Evolutionary conservation across 352 stramenopile genomes (phyloP), one percentile per base, ranked within the genome.

Genomic region (Phytophthora cryptogea): DNA sequence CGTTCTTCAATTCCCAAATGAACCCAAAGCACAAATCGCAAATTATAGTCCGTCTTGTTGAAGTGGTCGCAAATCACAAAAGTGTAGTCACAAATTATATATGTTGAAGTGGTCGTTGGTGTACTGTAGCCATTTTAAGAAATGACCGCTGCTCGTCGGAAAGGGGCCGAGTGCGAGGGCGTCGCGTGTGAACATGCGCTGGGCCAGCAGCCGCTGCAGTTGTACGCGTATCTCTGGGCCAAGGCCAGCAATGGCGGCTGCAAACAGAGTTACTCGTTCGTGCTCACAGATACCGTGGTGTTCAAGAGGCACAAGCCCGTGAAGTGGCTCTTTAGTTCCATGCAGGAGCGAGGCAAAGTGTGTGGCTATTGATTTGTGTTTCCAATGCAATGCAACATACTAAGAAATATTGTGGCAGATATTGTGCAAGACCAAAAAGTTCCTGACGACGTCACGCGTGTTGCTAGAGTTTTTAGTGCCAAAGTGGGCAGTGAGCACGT

Each of bases 321-420:
- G 51, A 79, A 82, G 47, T 88, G 81, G 81, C 59, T 90, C 59
- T 90, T 90, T 65, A 88, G 77, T 44, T 90, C 77, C 49, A 83
- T 78, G 40, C 81, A 89, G 52, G 81, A 90, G 43, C 73, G 72
- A 45, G 81, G 81, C 17, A 88, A 86, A 44, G 81, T 87, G 42
- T 5, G 64, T 41, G 14, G 14, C 27, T 26, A 37, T 13, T 39
- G 4, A 14, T 14, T 44, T 28, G 17, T 8, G 28, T 17, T 23
- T 1, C 20, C 20, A 23, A 23, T 23, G 20, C 17, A 44, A 26
- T 27, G 16, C 17, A 13, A 44, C 4, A 23, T 23, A 23, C 20
- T 23, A 23, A 23, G 20, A 23, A 23, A 23, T 23, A 23, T 28
- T 42, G 31, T 3, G 17, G 26, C 44, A 91, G 82, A 83, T 89